Evolutionary conservation across 192 early-diverging fungal genomes (phyloP).

Genomic region (Coemansia nantahalensis): DNA sequence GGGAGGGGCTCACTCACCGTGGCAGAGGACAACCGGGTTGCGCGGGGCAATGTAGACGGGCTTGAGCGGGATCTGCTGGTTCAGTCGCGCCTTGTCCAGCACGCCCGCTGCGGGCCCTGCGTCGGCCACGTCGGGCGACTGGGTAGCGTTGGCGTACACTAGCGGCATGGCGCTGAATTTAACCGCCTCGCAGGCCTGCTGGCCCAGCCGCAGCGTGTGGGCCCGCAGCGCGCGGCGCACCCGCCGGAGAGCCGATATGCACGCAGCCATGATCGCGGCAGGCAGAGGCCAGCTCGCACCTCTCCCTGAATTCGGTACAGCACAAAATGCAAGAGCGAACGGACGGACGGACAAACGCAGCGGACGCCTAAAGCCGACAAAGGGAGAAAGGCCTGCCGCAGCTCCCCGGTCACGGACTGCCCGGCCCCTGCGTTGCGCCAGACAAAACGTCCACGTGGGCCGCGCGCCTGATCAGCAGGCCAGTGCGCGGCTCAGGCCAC

Average conservation of each 20-base stretch:
- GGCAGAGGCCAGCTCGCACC: background rate
- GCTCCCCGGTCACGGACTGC: too few species aligned
- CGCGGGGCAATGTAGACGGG: constrained; percentile 71
- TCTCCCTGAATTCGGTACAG: too few species aligned
- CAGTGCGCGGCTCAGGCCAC: too few species aligned
- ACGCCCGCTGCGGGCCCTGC: background rate
- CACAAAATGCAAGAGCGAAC: too few species aligned
- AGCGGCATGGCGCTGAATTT: constrained; percentile 32
- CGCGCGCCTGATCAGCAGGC: too few species aligned
- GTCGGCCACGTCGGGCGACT: background rate
- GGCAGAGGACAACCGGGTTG: constrained; percentile 81
- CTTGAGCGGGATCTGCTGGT: constrained; percentile 54
- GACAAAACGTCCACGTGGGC: constrained; percentile 9
- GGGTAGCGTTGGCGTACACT: constrained; percentile 29
- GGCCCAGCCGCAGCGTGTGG: constrained; percentile 15
- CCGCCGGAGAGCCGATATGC: constrained; percentile 31
- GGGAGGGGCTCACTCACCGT: too few species aligned
- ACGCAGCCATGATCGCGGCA: constrained; percentile 16
- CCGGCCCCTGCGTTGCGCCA: background rate
- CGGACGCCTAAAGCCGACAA: too few species aligned
- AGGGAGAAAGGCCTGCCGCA: too few species aligned
- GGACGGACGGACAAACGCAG: too few species aligned
- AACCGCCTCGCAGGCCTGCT: constrained; percentile 15
- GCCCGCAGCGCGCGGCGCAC: constrained; percentile 24
- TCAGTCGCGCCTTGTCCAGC: constrained; percentile 29